Evolutionary conservation across 306 rosid species (phyloP).

Genomic region (Pyrus bretschneideri): DNA sequence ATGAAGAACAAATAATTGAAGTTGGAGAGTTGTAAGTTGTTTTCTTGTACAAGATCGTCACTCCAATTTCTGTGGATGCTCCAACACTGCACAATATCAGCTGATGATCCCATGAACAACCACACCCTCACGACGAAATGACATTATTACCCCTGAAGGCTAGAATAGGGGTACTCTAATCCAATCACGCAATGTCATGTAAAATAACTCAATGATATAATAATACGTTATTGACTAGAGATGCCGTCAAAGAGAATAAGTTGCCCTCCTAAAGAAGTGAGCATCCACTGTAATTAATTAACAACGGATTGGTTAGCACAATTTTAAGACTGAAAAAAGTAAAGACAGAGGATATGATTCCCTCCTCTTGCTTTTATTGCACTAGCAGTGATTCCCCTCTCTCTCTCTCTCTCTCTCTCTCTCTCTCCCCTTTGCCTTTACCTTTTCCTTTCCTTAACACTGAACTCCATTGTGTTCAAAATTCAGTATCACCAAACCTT

Average conservation of each 20-base stretch:
- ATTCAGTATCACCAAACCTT: conserved; percentile 14
- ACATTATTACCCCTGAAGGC: not conserved
- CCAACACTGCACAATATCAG: not conserved
- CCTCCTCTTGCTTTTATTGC: conserved; percentile 17
- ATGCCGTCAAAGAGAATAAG: rapidly evolving
- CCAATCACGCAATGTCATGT: too few relatives aligned
- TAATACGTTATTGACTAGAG: rapidly evolving
- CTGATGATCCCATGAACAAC: not conserved
- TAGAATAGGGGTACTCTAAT: rapidly evolving
- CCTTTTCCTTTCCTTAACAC: conserved; percentile 13
- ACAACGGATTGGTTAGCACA: conserved; percentile 1
- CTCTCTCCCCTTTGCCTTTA: conserved; percentile 9
- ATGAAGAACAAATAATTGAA: conserved; percentile 6
- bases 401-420: not conserved
- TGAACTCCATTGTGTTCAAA: conserved; percentile 1
- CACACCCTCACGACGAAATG: not conserved
- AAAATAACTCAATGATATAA: rapidly evolving
- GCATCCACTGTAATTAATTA: not conserved
- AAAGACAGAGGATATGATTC: conserved; percentile 29
- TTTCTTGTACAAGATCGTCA: too few relatives aligned
- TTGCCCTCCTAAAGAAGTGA: too few relatives aligned
- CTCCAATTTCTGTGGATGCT: not conserved
- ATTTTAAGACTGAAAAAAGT: not conserved
- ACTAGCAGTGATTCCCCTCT: not conserved
- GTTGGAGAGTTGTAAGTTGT: not conserved